A percentile compares a stretch with the other conserved stretches of the same genome.
phyloP scores from a whole-genome alignment of 805 yeast genomes.

The Cyberlindnera nakhonratchasimensis region DNA sequence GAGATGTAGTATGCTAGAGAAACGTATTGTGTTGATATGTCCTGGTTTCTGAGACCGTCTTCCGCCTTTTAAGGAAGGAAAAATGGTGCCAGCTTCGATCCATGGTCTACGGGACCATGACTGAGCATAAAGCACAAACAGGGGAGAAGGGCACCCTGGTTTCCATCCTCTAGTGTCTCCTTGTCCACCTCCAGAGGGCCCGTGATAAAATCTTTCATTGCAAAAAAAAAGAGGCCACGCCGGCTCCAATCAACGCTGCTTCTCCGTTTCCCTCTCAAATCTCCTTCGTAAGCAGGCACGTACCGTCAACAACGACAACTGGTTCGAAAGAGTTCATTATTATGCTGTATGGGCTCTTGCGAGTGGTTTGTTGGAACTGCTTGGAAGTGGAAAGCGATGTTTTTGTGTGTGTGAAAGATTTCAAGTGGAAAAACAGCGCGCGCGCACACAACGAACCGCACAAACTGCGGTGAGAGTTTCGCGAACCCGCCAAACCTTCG shows the following conservation, averaged over 20 bases:
- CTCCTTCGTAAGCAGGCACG: slow-evolving; percentile 31
- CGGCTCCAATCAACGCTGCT: background rate
- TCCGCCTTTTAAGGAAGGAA: too few relatives aligned
- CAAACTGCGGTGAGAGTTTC: background rate
- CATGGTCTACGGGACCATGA: background rate
- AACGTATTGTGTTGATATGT: background rate
- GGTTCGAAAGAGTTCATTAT: slow-evolving; percentile 74
- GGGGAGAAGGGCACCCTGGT: too few relatives aligned
- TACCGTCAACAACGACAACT: slow-evolving; percentile 97
- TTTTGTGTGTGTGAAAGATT: slow-evolving; percentile 15
- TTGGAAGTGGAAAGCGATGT: background rate
- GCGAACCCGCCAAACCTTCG: too few relatives aligned
- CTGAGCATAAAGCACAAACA: too few relatives aligned
- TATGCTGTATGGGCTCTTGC: slow-evolving; percentile 15
- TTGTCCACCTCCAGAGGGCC: background rate
- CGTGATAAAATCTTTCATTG: background rate
- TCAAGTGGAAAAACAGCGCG: slow-evolving; percentile 12
- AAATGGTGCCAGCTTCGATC: too few relatives aligned
- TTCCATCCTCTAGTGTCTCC: background rate
- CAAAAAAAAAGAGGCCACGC: background rate
- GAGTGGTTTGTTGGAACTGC: slow-evolving; percentile 3
- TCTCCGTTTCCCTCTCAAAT: slow-evolving; percentile 2
- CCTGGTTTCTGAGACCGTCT: too few relatives aligned
- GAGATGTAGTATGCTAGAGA: background rate
- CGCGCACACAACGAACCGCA: background rate